Conservation (phyloP, 805 yeast genomes). For the Ascoidea asiatica region DNA sequence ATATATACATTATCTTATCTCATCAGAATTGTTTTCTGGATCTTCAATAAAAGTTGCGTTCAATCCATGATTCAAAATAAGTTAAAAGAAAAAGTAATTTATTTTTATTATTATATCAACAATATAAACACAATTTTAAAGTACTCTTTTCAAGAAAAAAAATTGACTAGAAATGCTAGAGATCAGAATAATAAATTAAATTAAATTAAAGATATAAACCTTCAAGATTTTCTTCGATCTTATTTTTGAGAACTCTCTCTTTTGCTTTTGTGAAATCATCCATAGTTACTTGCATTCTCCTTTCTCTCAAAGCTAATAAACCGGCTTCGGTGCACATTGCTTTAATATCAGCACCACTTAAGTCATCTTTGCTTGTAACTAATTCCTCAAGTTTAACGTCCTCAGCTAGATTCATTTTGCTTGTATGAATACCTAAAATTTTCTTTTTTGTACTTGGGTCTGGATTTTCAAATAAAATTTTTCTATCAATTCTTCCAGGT, state of each 20-base stretch:
- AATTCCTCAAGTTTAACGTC: slow-evolving; percentile 85
- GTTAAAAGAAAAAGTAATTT: too few relatives aligned
- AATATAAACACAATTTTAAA: too few relatives aligned
- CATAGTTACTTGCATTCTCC: slow-evolving; percentile 94
- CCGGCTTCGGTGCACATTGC: slow-evolving; percentile 98
- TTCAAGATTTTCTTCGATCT: slow-evolving; percentile 53
- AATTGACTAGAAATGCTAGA: not conserved
- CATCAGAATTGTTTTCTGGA: too few relatives aligned
- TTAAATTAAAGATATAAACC: slow-evolving; percentile 36
- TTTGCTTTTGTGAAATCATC: slow-evolving; percentile 83
- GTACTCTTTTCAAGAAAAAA: too few relatives aligned
- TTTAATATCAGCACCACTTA: slow-evolving; percentile 96
- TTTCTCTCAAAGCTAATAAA: slow-evolving; percentile 87
- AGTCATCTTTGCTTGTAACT: slow-evolving; percentile 94
- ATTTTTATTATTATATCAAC: too few relatives aligned
- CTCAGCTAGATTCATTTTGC: slow-evolving; percentile 89
- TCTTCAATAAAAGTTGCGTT: too few relatives aligned
- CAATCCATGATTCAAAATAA: too few relatives aligned
- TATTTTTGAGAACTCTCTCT: slow-evolving; percentile 50
- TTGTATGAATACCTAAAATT: slow-evolving; percentile 84
- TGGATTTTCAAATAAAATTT: slow-evolving; percentile 95
- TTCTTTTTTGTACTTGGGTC: slow-evolving; percentile 88
- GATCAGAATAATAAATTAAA: not conserved
- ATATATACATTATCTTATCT: too few relatives aligned
- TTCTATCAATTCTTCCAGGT: slow-evolving; percentile 95